Evolutionary conservation across 192 early-diverging fungal genomes (phyloP).

Genomic region (Coemansia sp.): DNA sequence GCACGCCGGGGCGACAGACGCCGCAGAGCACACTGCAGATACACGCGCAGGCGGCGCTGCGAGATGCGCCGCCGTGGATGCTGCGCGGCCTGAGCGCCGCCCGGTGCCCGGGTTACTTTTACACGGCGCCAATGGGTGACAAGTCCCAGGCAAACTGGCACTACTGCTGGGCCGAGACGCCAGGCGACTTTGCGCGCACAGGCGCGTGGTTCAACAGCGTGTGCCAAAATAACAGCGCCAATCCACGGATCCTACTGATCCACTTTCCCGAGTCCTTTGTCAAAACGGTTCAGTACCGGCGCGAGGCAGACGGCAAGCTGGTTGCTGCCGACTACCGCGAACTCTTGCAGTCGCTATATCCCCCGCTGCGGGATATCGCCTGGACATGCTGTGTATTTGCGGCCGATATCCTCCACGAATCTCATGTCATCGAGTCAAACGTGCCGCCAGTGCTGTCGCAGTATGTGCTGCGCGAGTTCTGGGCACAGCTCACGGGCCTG

Average conservation of each 20-base stretch:
- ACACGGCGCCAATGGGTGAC: constrained; percentile 10
- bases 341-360: constrained; percentile 23
- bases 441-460: constrained; percentile 34
- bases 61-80: constrained; percentile 37
- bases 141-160: constrained; percentile 22
- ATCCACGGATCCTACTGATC: constrained; percentile 28
- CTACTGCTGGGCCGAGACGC: constrained; percentile 41
- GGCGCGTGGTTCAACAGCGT: constrained; percentile 29
- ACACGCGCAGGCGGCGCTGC: constrained; percentile 9
- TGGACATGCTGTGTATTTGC: constrained; percentile 43
- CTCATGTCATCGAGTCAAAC: constrained; percentile 22
- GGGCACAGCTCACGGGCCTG: constrained; percentile 33
- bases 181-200: constrained; percentile 20
- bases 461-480: constrained; percentile 39
- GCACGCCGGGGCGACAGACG: constrained; percentile 7
- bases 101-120: constrained; percentile 14
- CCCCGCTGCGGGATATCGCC: constrained; percentile 17
- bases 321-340: constrained; percentile 30
- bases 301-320: constrained; percentile 13
- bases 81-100: constrained; percentile 28
- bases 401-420: constrained; percentile 20
- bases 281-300: constrained; percentile 5
- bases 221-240: not conserved
- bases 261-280: constrained; percentile 39
- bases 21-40: constrained; percentile 16